A percentile compares a stretch with the other conserved stretches of the same genome.
These are phyloP conservation scores for Lunularia cruciata DNA, from an alignment of 225 moss, liverwort and hornwort genomes.

Conservation along the genomic window DNA sequence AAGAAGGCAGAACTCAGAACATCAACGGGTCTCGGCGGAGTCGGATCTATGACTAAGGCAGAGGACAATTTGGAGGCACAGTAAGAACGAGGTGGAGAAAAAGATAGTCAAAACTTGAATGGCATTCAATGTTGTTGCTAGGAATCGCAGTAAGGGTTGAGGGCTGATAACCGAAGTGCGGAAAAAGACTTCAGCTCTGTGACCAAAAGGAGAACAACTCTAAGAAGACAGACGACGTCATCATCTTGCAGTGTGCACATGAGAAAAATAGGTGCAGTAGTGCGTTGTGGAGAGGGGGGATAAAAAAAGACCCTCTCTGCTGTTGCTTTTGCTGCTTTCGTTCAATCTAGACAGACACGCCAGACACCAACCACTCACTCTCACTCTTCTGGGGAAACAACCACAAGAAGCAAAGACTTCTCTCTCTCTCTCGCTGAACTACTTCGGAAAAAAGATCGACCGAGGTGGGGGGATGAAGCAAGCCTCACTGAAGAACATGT, in stretches of 20 bases:
- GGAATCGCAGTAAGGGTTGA: conserved; percentile 8
- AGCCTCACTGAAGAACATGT: not conserved
- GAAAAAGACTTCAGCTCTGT: conserved; percentile 19
- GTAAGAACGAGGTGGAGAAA: not conserved
- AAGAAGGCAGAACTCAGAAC: conserved; percentile 29
- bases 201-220: not conserved
- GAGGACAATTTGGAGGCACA: not conserved
- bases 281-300: not conserved
- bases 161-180: conserved; percentile 6
- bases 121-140: conserved; percentile 3
- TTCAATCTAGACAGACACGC: conserved; percentile 8
- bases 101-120: not conserved
- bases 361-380: not conserved
- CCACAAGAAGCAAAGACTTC: conserved; percentile 5
- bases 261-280: conserved; percentile 17
- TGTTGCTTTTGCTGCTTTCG: not conserved
- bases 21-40: conserved; percentile 16
- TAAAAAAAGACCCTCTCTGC: conserved; percentile 4
- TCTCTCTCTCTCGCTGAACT: too few relatives aligned
- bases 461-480: not conserved
- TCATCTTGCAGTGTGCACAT: conserved; percentile 7
- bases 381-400: not conserved
- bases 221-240: not conserved
- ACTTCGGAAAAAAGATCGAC: not conserved
- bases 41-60: not conserved